Percentiles rank a stretch among this genome's conserved stretches.
These are phyloP conservation scores for Periconia macrospinosa DNA, from an alignment of 2,329 filamentous ascomycete species.

Conservation along the genomic window DNA sequence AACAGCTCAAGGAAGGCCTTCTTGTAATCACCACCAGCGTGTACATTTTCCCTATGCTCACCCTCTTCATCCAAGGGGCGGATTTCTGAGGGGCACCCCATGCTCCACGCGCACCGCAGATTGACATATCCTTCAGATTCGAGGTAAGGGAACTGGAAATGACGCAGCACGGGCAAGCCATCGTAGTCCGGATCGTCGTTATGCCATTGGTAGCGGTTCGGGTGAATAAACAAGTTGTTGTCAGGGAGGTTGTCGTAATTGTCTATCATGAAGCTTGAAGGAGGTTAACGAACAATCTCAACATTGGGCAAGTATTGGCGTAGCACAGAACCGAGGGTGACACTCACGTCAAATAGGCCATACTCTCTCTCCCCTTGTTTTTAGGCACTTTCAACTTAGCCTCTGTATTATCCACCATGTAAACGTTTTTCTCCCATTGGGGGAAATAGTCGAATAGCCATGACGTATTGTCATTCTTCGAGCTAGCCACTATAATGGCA, in stretches of 20 bases:
- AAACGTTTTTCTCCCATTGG: conserved; percentile 45
- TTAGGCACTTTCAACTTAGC: conserved; percentile 46
- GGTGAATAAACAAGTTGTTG: conserved; percentile 47
- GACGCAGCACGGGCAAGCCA: conserved; percentile 51
- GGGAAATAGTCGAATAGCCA: conserved; percentile 45
- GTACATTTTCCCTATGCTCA: conserved; percentile 47
- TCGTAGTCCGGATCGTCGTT: conserved; percentile 58
- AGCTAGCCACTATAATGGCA: conserved; percentile 44
- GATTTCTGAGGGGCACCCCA: conserved; percentile 57
- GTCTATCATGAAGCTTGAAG: conserved; percentile 44
- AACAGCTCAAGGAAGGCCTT: conserved; percentile 55
- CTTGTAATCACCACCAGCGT: conserved; percentile 54
- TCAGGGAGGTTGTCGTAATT: conserved; percentile 45
- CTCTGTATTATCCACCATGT: conserved; percentile 45
- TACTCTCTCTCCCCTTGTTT: conserved; percentile 54
- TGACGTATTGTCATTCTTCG: conserved; percentile 41
- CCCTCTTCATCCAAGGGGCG: conserved; percentile 47
- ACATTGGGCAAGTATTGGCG: background rate
- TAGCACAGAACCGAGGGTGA: background rate
- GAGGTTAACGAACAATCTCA: background rate
- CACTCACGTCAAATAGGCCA: conserved; percentile 53
- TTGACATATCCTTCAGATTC: conserved; percentile 56
- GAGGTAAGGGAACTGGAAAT: conserved; percentile 53
- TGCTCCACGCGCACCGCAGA: conserved; percentile 55
- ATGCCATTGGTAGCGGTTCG: conserved; percentile 51